Evolutionary conservation across 2,329 filamentous ascomycete species (phyloP), one percentile per base, ranked within the genome.

Genomic region (Microdochium nivale): DNA sequence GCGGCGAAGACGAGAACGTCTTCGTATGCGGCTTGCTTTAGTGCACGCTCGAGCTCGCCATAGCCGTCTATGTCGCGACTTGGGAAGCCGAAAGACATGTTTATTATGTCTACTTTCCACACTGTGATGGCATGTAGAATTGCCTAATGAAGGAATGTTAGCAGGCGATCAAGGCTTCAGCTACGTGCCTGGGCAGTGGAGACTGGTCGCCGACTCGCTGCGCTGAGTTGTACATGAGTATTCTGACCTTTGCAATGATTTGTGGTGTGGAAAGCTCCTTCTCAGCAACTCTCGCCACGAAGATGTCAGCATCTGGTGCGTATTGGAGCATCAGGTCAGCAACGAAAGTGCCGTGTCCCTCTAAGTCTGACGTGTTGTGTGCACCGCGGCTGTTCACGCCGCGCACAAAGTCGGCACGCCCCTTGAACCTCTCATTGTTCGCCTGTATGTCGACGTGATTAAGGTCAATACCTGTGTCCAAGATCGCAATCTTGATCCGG

Each of bases 1-100:
- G 55, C 54, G 2, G 55, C 55, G 32, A 57, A 56, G 37, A 55
- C 47, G 43, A 57, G 52, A 14, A 54, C 48, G 10, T 52, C 35
- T n/a, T 40, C 35, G 19, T 40, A 40, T n/a, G n/a, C 35, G 16
- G 35, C 35, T 40, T 40, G 35, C 16, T 40, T 40, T 19, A 40
- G 16, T 13, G 35, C 35, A n/a, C 35, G 35, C 35, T 40, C 35
- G 8, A 40, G 35, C 16, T 40, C 35, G 19, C n/a, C 19, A n/a
- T 40, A 40, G n/a, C 35, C 35, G 11, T 40, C 35, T 11, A 40
- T 40, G 19, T 40, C 35, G n/a, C 35, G 35, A n/a, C 35, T 40
- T 7, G 35, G 35, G 16, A 40, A 40, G 35, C 35, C 35, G 35
- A 40, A 40, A 7, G 35, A 40, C 35, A 40, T 40, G 35, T n/a